phyloP scores from a whole-genome alignment of 805 yeast genomes.

The Ascoidea asiatica region DNA sequence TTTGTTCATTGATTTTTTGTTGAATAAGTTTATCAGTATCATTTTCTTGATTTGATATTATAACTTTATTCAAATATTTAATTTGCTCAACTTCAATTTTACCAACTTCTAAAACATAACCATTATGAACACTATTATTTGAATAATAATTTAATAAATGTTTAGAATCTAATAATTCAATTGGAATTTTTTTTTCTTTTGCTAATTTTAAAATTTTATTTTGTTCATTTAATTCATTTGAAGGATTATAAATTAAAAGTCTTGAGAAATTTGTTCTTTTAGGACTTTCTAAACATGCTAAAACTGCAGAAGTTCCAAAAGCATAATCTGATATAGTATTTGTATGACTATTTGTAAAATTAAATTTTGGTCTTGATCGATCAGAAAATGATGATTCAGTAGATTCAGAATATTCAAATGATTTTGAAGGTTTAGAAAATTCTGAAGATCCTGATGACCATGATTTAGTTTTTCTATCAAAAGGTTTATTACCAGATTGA shows the following conservation, averaged over 20 bases:
- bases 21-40: background rate
- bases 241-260: conserved; percentile 31
- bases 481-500: too few species aligned
- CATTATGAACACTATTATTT: conserved; percentile 9
- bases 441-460: too few species aligned
- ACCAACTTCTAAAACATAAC: conserved; percentile 7
- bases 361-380: too few species aligned
- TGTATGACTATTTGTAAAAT: background rate
- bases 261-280: conserved; percentile 40
- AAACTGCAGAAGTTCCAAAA: conserved; percentile 65
- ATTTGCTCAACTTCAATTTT: conserved; percentile 1
- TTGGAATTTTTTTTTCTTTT: conserved; percentile 16
- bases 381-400: too few species aligned
- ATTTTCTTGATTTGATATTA: background rate
- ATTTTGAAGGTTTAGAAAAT: too few species aligned
- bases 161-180: background rate
- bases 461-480: too few species aligned
- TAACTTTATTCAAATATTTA: conserved; percentile 2
- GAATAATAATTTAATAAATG: conserved; percentile 3
- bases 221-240: conserved; percentile 18
- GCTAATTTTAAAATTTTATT: conserved; percentile 35
- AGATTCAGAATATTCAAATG: too few species aligned
- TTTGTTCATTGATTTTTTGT: background rate
- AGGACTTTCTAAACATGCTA: conserved; percentile 46
- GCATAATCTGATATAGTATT: conserved; percentile 53